Evolutionary conservation across 2,329 filamentous ascomycete species (phyloP).

Genomic region (Clarireedia hainanense): DNA sequence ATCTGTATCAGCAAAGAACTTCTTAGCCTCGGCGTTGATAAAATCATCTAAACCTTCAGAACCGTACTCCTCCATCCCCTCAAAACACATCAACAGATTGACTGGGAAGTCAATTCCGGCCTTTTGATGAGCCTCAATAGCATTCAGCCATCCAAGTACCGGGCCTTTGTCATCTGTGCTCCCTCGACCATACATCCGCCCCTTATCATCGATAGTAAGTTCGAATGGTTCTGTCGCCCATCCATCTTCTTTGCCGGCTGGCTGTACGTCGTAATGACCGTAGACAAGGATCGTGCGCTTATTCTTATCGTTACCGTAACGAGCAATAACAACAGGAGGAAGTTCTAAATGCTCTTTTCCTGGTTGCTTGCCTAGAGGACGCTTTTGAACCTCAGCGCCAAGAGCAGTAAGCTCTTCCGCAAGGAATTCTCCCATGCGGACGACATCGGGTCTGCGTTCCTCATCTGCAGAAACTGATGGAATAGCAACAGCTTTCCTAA

Average conservation of each 20-base stretch:
- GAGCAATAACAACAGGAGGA: slow-evolving; percentile 83
- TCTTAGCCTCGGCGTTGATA: slow-evolving; percentile 83
- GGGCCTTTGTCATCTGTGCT: slow-evolving; percentile 98
- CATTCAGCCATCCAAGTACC: slow-evolving; percentile 94
- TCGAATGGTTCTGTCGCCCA: slow-evolving; percentile 95
- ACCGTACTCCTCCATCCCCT: slow-evolving; percentile 99
- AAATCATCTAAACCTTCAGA: slow-evolving; percentile 95
- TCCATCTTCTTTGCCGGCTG: slow-evolving; percentile 84
- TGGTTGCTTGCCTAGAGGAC: slow-evolving; percentile 83
- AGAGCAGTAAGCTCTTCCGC: slow-evolving; percentile 73
- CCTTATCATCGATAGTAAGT: slow-evolving; percentile 79
- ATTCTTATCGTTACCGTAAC: slow-evolving; percentile 84
- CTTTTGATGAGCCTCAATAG: slow-evolving; percentile 95
- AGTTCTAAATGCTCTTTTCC: slow-evolving; percentile 85
- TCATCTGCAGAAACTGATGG: slow-evolving; percentile 93
- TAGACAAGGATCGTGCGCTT: slow-evolving; percentile 97
- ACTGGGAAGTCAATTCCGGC: slow-evolving; percentile 91
- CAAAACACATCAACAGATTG: slow-evolving; percentile 98
- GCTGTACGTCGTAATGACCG: slow-evolving; percentile 98
- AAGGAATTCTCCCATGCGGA: slow-evolving; percentile 93
- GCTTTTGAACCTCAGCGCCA: slow-evolving; percentile 80
- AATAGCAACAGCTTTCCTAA: slow-evolving; percentile 89
- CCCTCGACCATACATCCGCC: slow-evolving; percentile 91
- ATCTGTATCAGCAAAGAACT: slow-evolving; percentile 91
- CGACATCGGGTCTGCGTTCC: slow-evolving; percentile 79